Base-by-base conservation (phyloP, 805 yeast species). In the Limtongozyma cylindracea region DNA sequence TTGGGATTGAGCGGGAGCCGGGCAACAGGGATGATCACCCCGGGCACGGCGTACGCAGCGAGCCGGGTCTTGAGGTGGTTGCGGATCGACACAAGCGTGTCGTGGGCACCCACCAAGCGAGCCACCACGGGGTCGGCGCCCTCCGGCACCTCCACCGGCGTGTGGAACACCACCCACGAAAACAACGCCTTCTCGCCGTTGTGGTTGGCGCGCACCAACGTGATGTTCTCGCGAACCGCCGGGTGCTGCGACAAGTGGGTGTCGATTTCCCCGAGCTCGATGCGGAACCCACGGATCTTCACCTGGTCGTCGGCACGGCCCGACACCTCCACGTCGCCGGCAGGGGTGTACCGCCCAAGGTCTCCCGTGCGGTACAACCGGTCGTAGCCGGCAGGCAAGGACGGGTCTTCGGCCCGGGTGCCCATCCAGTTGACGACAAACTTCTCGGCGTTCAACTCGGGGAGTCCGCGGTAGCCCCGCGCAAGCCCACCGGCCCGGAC, bases 301-400 rank as follows among this genome's bases (percentile, higher is more conserved):
- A 88, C 94, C 47, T 88, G 99, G 41, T 84, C 96, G 49, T 88
- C 99, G 13, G 98, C 98, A 43, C 99, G 66, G 27, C 99, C 99
- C 41, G 91, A 73, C 45, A 95, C 84, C 53, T 88, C 99, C 34
- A 88, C 80, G 49, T 88, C 77, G 25, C 98, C 99, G 39, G 82
- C 94, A 5, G 96, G 95, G 27, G 82, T 52, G 42, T 91, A 88
- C 34, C 98, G 66, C 24, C 98, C 99, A 31, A 88, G 56, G 47
- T 88, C 99, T 33, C 99, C 99, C 20, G 96, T 84, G 47, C 96
- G 61, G 54, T 88, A 88, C 27, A 91, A 49, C 38, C 99, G 62
- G 45, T 91, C 99, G 39, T 98, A 64, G 33, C 94, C 93, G 6
- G 15, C 15, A 5, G 15, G 15, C 6, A 13, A 6, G 15, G 15